Base-by-base conservation (phyloP, 2,329 filamentous ascomycete genomes). In the Gnomoniopsis sp. region DNA sequence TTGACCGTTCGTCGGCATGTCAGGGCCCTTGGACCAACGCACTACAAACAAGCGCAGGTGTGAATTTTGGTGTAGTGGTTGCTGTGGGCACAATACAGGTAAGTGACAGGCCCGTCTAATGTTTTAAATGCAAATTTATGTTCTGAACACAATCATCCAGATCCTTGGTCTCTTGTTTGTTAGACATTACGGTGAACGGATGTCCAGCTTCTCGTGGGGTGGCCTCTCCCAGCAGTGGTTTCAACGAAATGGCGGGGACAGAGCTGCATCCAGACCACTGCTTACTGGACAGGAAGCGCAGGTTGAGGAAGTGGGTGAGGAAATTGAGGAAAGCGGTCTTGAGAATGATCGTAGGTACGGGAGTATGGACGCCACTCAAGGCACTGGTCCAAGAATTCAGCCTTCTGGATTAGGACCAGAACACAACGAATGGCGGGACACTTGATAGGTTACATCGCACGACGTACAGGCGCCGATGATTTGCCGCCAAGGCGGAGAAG, bases 41-140 rank as follows among this genome's bases (percentile, higher is more conserved):
- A 47, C 76, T 87, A 69, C 78, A 80, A 67, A 74, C 72, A 6
- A 77, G 78, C 30, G 79, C 84, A 0, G 81, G 82, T 0, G 66
- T 86, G 21, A 75, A 86, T 43, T 75, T 89, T 51, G 76, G 73
- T 0, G 78, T 87, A 26, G 79, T 81, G 0, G 47, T 85, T 0
- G 69, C 74, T 0, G 79, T 84, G 6, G 84, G 80, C 6, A 49
- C 84, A 6, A 73, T 87, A 57, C 83, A 88, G 77, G 84, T 85
- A 1, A 34, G 34, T 0, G 30, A 30, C 1, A 10, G 6, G 7
- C 23, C n/a, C 17, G 11, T n/a, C 2, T 17, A 2, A 43, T 43
- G 38, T 36, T 36, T 14, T n/a, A n/a, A n/a, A n/a, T 36, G 33
- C 14, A 36, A 36, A 8, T 8, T 36, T 36, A 14, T 36, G 33